These are phyloP conservation scores for Kluyveromyces nonfermentans DNA, from an alignment of 805 yeast species.

Conservation along the genomic window DNA sequence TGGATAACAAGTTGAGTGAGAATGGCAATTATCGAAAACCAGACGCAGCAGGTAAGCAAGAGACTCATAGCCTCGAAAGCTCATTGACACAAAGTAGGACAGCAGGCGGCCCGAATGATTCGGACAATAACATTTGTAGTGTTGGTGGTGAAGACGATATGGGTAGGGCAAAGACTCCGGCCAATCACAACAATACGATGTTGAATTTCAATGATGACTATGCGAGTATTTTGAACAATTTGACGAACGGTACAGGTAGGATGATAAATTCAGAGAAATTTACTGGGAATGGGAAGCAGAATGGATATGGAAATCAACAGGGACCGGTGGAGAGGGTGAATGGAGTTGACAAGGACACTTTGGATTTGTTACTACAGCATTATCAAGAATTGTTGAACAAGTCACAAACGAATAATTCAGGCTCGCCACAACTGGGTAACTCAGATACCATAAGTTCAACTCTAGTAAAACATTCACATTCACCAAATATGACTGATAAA, in stretches of 20 bases:
- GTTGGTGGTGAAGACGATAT: constrained; percentile 2
- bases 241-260: constrained; percentile 14
- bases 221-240: constrained; percentile 17
- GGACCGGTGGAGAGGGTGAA: constrained; percentile 1
- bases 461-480: neutral
- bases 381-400: constrained; percentile 21
- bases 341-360: constrained; percentile 14
- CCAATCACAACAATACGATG: constrained; percentile 12
- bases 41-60: neutral
- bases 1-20: neutral
- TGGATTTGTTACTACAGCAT: constrained; percentile 23
- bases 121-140: neutral
- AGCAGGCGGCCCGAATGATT: neutral
- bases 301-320: constrained; percentile 1
- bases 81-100: too few relatives aligned
- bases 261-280: neutral
- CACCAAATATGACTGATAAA: constrained; percentile 1
- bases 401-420: constrained; percentile 6
- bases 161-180: neutral
- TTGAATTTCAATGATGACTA: constrained; percentile 21
- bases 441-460: neutral
- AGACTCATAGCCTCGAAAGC: too few relatives aligned
- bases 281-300: neutral
- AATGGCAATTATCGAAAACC: neutral
- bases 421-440: constrained; percentile 2